Base-by-base conservation (phyloP, 345 rosid genomes). In the Mangifera indica region DNA sequence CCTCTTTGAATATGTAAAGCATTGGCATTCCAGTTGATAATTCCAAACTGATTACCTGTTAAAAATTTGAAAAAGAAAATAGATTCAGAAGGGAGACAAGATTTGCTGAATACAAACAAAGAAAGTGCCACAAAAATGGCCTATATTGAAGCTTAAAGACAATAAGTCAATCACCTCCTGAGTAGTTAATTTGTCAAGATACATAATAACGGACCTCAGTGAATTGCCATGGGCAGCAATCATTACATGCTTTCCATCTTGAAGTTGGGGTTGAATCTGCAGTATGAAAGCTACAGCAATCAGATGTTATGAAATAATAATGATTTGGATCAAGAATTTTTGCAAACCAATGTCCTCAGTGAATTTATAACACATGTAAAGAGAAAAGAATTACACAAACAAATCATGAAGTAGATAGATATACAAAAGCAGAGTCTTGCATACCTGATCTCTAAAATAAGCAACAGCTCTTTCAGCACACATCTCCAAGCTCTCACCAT, bases 401-500 rank as follows among this genome's bases (percentile, higher is more conserved):
- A 67, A 45, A 57, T 17, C 37, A 63, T 11, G 63, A 26, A 40
- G 46, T 34, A 68, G 44, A 15, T n/a, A 56, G 67, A 75, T 67
- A 58, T 46, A 32, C 42, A 48, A 61, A 59, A 26, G 29, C 60
- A 67, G 14, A 46, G 25, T 34, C 60, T 48, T 61, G 61, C 72
- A 49, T 80, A 85, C 92, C 72, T 85, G 73, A 40, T 90, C 89
- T 78, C 32, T 80, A 71, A 84, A 84, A 78, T 84, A 88, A 67
- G 91, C 84, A 59, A 89, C 98, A 57, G 99, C 99, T 84, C 99
- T 87, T 76, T 87, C 77, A 70, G 99, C 99, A 66, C 99, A 95
- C 97, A 95, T 95, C 84, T 93, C 96, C 81, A 95, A 87, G 81
- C 98, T 96, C 86, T 96, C 99, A 5, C 99, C 99, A 60, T 89